Conservation (phyloP, 1,139 yeast genomes). For the Yamadazyma friedrichii region DNA sequence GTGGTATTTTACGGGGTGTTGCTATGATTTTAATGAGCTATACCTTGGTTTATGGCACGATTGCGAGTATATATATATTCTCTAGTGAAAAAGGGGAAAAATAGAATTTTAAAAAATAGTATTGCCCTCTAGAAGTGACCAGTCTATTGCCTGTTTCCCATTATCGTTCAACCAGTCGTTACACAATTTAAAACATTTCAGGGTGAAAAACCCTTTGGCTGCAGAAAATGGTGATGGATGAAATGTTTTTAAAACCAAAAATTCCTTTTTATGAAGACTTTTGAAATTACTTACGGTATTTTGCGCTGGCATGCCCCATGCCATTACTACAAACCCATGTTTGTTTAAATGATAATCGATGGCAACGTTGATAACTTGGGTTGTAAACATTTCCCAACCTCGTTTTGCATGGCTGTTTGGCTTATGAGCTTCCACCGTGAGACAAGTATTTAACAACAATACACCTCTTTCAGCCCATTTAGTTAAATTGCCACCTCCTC, state of each 20-base stretch:
- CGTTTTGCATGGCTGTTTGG: conserved; percentile 88
- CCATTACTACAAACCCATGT: conserved; percentile 71
- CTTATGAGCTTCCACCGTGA: conserved; percentile 90
- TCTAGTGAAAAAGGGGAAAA: neutral
- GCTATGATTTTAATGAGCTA: too few relatives aligned
- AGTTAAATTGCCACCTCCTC: conserved; percentile 71
- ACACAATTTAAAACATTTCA: conserved; percentile 66
- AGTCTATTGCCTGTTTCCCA: conserved; percentile 56
- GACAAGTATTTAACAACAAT: conserved; percentile 77
- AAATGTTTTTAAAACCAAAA: conserved; percentile 64
- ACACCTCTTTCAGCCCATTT: conserved; percentile 92
- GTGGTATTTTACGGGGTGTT: neutral
- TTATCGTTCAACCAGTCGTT: conserved; percentile 67
- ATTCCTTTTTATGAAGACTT: conserved; percentile 21
- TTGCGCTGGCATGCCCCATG: conserved; percentile 96
- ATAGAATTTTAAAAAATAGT: conserved; percentile 2
- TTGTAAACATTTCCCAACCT: conserved; percentile 96
- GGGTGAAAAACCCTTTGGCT: conserved; percentile 74
- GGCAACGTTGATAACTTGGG: conserved; percentile 54
- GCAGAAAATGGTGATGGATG: conserved; percentile 98
- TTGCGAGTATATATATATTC: neutral
- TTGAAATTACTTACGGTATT: conserved; percentile 53
- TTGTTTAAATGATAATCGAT: conserved; percentile 35
- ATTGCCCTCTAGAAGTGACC: conserved; percentile 38
- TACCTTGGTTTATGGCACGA: too few relatives aligned